phyloP scores from a whole-genome alignment of 148 eudicot genomes.

The Drosera capensis region DNA sequence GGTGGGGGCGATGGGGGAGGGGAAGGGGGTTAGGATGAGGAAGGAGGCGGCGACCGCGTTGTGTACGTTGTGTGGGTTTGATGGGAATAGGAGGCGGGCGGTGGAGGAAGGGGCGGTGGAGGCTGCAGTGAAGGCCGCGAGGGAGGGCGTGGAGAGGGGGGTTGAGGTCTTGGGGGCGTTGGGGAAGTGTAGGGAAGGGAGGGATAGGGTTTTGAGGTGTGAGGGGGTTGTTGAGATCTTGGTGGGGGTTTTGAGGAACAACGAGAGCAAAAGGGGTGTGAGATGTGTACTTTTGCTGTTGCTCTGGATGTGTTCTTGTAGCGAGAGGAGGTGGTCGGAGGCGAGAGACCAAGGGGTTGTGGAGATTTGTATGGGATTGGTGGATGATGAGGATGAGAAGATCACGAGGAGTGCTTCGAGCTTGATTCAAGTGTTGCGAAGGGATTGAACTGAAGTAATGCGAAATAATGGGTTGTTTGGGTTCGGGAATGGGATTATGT shows the following conservation, averaged over 20 bases:
- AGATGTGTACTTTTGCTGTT: conserved; percentile 58
- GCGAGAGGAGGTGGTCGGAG: conserved; percentile 27
- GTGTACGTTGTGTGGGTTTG: conserved; percentile 51
- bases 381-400: conserved; percentile 81
- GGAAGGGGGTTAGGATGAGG: conserved; percentile 46
- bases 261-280: conserved; percentile 67
- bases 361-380: conserved; percentile 52
- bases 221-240: conserved; percentile 32
- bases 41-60: conserved; percentile 86
- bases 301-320: conserved; percentile 36
- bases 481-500: background rate
- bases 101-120: conserved; percentile 56
- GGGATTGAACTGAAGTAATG: conserved; percentile 9
- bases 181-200: conserved; percentile 60
- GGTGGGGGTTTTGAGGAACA: conserved; percentile 44
- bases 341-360: conserved; percentile 39
- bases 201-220: conserved; percentile 40
- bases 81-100: conserved; percentile 54
- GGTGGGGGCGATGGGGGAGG: conserved; percentile 54
- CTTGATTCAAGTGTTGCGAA: conserved; percentile 51
- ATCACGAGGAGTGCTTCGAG: conserved; percentile 59
- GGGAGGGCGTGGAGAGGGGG: conserved; percentile 57
- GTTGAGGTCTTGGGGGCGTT: conserved; percentile 65
- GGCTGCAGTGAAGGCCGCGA: conserved; percentile 20
- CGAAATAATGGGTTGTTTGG: background rate